A percentile compares a stretch with the other conserved stretches of the same genome.
These are phyloP conservation scores for Wickerhamomyces pijperi DNA, from an alignment of 805 yeast species.

Conservation along the genomic window DNA sequence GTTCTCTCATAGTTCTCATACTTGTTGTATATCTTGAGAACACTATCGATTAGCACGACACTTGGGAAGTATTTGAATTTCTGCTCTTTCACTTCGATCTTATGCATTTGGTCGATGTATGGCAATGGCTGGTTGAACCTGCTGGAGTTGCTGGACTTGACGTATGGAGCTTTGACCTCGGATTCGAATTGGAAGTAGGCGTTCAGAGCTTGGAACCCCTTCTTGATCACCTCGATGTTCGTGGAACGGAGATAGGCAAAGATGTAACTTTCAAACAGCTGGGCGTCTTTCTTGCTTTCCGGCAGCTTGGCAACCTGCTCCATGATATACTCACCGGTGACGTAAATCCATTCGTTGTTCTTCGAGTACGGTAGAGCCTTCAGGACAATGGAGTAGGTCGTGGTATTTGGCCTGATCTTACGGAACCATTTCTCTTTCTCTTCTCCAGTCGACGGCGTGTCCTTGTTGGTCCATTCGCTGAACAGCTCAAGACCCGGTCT, in stretches of 20 bases:
- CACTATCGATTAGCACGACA: slow-evolving; percentile 10
- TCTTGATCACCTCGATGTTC: slow-evolving; percentile 7
- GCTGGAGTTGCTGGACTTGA: neutral
- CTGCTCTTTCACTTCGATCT: slow-evolving; percentile 3
- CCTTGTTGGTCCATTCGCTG: slow-evolving; percentile 18
- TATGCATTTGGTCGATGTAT: neutral
- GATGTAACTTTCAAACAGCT: slow-evolving; percentile 11
- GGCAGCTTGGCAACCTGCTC: slow-evolving; percentile 7
- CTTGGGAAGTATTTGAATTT: slow-evolving; percentile 11
- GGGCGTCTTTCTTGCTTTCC: slow-evolving; percentile 6
- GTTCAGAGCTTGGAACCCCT: slow-evolving; percentile 12
- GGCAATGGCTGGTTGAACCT: neutral
- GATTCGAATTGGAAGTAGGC: slow-evolving; percentile 7
- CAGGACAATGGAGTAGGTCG: slow-evolving; percentile 21
- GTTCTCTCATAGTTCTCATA: slow-evolving; percentile 10
- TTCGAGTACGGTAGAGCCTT: slow-evolving; percentile 11
- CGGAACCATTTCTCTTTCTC: slow-evolving; percentile 7
- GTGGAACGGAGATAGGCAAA: slow-evolving; percentile 9
- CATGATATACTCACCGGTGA: slow-evolving; percentile 7
- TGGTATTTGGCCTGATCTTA: slow-evolving; percentile 21
- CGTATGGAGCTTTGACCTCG: neutral
- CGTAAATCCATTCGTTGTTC: slow-evolving; percentile 3
- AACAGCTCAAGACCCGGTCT: slow-evolving; percentile 26
- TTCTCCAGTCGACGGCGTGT: neutral
- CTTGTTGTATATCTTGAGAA: slow-evolving; percentile 10